phyloP scores from a whole-genome alignment of 768 basidiomycete species.

The Suillus subaureus region DNA sequence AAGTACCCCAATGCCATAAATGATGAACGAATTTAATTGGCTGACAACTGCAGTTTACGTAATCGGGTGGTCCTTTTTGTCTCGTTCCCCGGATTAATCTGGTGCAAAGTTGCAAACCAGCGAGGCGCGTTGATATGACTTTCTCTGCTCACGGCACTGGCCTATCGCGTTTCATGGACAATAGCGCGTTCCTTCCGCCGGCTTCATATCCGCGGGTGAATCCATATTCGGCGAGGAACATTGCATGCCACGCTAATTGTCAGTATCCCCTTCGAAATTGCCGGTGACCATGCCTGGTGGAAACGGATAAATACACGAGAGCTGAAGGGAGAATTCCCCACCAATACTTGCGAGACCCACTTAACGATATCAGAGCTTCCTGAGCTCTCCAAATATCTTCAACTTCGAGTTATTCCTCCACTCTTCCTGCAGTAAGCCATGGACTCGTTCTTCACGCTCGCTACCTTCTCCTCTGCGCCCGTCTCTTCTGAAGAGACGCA shows the following conservation, averaged over 20 bases:
- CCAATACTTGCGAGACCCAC: background rate
- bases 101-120: background rate
- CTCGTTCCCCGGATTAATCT: background rate
- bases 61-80: background rate
- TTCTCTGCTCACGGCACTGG: background rate
- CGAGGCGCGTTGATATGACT: background rate
- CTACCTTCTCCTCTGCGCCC: background rate
- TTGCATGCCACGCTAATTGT: background rate
- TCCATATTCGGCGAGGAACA: background rate
- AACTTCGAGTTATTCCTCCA: background rate
- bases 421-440: background rate
- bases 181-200: background rate
- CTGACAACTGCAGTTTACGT: background rate
- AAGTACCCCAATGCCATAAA: background rate
- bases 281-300: background rate
- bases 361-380: background rate
- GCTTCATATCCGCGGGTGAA: background rate
- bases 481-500: constrained; percentile 2
- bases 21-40: background rate
- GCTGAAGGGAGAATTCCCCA: background rate
- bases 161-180: background rate
- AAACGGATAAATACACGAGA: constrained; percentile 2
- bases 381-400: background rate
- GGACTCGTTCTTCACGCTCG: background rate
- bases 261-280: background rate